Percentiles rank a stretch among this genome's conserved stretches.
phyloP scores from a whole-genome alignment of 768 basidiomycete genomes.

The Amanita subjunquillea region DNA sequence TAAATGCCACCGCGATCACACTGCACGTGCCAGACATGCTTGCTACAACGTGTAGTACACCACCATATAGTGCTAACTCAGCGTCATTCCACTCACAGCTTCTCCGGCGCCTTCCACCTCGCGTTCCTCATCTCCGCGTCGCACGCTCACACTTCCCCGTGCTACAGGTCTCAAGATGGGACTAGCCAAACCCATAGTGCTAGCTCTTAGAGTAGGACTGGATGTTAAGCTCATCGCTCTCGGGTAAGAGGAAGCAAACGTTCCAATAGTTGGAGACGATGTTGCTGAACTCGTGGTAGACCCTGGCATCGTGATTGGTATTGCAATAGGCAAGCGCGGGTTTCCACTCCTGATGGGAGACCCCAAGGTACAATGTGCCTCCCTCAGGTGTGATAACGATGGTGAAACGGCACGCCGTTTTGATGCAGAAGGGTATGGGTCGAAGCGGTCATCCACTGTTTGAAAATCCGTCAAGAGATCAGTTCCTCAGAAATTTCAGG shows the following conservation, averaged over 20 bases:
- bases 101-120: slow-evolving; percentile 76
- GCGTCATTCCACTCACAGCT: slow-evolving; percentile 55
- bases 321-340: slow-evolving; percentile 49
- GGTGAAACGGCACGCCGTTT: slow-evolving; percentile 82
- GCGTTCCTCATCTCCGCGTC: slow-evolving; percentile 50
- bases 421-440: slow-evolving; percentile 68
- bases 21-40: neutral
- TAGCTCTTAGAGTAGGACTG: slow-evolving; percentile 63
- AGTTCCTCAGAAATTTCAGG: neutral
- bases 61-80: slow-evolving; percentile 19
- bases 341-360: slow-evolving; percentile 39
- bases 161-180: slow-evolving; percentile 66
- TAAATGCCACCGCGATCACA: neutral
- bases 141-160: slow-evolving; percentile 23
- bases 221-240: slow-evolving; percentile 48
- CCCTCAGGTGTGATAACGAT: slow-evolving; percentile 59
- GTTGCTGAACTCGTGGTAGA: slow-evolving; percentile 51
- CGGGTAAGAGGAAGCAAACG: slow-evolving; percentile 35
- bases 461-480: slow-evolving; percentile 3
- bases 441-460: slow-evolving; percentile 75
- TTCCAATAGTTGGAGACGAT: slow-evolving; percentile 63
- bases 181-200: slow-evolving; percentile 58
- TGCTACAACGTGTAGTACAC: neutral
- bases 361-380: slow-evolving; percentile 37
- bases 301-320: slow-evolving; percentile 53